These are phyloP conservation scores for Ceriops zippeliana DNA, from an alignment of 345 rosid species.

Conservation along the genomic window DNA sequence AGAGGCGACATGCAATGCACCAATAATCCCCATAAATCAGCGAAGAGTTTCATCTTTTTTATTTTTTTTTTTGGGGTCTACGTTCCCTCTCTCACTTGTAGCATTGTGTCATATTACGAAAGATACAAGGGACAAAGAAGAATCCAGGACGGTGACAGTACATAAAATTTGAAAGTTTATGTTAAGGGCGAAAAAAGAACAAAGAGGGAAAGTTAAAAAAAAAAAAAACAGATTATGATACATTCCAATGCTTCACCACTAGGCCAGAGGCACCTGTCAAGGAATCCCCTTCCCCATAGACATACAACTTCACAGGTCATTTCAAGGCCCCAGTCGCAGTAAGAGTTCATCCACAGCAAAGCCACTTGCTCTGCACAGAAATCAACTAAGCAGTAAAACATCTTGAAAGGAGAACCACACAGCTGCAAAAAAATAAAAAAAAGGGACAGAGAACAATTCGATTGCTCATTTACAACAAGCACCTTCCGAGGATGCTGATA, in stretches of 20 bases:
- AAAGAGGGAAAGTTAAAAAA: background rate
- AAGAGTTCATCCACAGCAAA: constrained; percentile 8
- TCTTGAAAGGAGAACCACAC: background rate
- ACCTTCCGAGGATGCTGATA: constrained; percentile 1
- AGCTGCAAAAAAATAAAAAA: background rate
- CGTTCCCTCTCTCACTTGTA: background rate
- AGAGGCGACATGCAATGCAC: background rate
- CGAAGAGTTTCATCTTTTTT: background rate
- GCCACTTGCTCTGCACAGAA: constrained; percentile 18
- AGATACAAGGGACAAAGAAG: too few relatives aligned
- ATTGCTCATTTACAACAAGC: background rate
- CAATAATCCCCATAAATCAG: background rate
- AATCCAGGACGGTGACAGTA: too few relatives aligned
- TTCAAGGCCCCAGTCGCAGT: background rate
- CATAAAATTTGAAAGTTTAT: too few relatives aligned
- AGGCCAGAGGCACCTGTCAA: background rate
- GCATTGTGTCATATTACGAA: background rate
- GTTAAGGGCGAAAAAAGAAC: background rate
- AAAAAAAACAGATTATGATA: background rate
- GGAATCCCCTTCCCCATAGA: background rate
- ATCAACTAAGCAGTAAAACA: background rate
- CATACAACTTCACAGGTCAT: constrained; percentile 1
- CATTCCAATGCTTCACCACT: constrained; percentile 2
- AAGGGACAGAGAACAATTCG: background rate
- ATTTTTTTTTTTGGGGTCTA: too few relatives aligned